phyloP scores from a whole-genome alignment of 805 yeast species.

The Torulaspora gathmanii region DNA sequence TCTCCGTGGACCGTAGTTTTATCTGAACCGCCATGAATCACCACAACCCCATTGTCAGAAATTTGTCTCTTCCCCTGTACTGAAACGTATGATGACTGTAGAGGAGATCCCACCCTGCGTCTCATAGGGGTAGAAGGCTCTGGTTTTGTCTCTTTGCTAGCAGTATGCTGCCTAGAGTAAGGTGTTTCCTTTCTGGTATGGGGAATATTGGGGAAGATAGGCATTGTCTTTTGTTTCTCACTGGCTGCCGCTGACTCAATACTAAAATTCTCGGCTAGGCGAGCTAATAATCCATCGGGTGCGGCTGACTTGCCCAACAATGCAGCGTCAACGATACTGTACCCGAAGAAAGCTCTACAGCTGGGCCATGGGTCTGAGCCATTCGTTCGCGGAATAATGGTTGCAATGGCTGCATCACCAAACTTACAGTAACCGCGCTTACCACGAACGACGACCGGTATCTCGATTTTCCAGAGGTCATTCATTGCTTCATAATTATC shows the following conservation, averaged over 20 bases:
- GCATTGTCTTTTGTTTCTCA: conserved; percentile 5
- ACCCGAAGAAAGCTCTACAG: conserved; percentile 38
- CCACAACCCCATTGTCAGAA: conserved; percentile 19
- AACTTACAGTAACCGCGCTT: conserved; percentile 37
- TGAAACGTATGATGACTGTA: conserved; percentile 1
- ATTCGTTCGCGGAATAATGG: conserved; percentile 24
- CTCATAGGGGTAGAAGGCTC: not conserved
- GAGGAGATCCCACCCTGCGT: conserved; percentile 4
- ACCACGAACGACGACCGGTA: conserved; percentile 37
- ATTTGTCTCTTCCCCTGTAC: not conserved
- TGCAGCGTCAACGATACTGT: conserved; percentile 24
- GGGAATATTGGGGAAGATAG: conserved; percentile 20
- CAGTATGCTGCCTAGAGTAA: conserved; percentile 1
- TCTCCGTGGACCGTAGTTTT: conserved; percentile 41
- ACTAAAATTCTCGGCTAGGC: conserved; percentile 22
- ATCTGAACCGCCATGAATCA: conserved; percentile 41
- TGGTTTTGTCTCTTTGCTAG: conserved; percentile 3
- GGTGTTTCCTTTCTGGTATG: conserved; percentile 14
- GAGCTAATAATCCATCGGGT: conserved; percentile 18
- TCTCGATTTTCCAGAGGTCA: conserved; percentile 42
- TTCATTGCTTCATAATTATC: conserved; percentile 36
- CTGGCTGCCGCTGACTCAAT: conserved; percentile 13
- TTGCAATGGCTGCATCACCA: conserved; percentile 37
- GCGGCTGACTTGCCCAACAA: conserved; percentile 11
- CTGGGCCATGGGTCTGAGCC: conserved; percentile 28